phyloP scores from a whole-genome alignment of 305 asterid species.

The Fraxinus nigra region DNA sequence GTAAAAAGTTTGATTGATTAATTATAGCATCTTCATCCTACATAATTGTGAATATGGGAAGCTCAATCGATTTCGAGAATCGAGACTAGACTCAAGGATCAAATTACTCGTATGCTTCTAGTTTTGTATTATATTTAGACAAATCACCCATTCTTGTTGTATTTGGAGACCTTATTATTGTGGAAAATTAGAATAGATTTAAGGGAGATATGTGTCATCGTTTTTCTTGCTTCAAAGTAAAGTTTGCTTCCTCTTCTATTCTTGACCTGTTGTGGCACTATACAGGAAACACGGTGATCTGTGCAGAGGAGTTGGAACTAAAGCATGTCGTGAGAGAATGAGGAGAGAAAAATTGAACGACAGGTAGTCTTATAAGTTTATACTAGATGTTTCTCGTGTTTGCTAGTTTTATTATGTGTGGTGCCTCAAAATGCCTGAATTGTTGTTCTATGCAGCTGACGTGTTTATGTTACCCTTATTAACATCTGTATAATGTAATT shows the following conservation, averaged over 20 bases:
- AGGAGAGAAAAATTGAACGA: conserved; percentile 69
- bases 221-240: not conserved
- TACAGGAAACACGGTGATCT: conserved; percentile 50
- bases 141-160: not conserved
- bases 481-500: not conserved
- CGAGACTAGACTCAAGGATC: not conserved
- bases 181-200: not conserved
- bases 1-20: not conserved
- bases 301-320: conserved; percentile 38
- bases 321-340: conserved; percentile 66
- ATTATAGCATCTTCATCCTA: not conserved
- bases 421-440: not conserved
- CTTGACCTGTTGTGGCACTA: conserved; percentile 6
- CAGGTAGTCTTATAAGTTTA: conserved; percentile 32
- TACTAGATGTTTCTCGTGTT: not conserved
- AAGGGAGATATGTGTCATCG: not conserved
- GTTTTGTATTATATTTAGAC: not conserved
- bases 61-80: not conserved
- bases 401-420: not conserved
- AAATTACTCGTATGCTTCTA: not conserved
- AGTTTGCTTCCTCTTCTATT: not conserved
- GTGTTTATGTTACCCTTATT: not conserved
- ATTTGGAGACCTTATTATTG: not conserved
- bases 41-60: not conserved
- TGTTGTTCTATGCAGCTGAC: conserved; percentile 1